Conservation (phyloP, 257 asterid species). For the Solanum pimpinellifolium region DNA sequence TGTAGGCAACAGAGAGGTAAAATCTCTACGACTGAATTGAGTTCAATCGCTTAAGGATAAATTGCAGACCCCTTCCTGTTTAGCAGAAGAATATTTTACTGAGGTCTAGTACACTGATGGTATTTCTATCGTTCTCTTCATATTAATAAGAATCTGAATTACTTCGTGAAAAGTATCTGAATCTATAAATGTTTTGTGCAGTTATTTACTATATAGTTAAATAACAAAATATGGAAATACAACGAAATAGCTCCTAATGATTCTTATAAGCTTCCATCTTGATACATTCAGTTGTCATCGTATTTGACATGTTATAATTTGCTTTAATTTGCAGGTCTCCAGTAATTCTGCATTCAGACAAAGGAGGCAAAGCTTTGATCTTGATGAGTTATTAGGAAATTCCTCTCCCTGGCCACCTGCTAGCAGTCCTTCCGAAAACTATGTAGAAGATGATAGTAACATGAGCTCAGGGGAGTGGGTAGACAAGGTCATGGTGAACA, state of each 20-base stretch:
- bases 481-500: constrained; percentile 96
- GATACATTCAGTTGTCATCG: background rate
- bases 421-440: constrained; percentile 33
- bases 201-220: background rate
- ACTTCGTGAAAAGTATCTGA: background rate
- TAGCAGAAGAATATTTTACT: background rate
- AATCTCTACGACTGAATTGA: background rate
- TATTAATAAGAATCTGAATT: background rate
- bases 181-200: background rate
- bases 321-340: constrained; percentile 26
- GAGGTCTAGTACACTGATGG: background rate
- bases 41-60: background rate
- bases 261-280: background rate
- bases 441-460: constrained; percentile 52
- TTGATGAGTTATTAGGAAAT: constrained; percentile 60
- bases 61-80: background rate
- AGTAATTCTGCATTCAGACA: constrained; percentile 38
- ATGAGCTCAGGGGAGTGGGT: constrained; percentile 79
- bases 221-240: background rate
- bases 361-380: constrained; percentile 59
- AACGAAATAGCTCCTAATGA: background rate
- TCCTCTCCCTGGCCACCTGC: constrained; percentile 90
- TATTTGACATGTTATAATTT: background rate
- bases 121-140: background rate
- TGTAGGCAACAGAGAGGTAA: constrained; percentile 79